These are phyloP conservation scores for Cydonia oblonga DNA, from an alignment of 331 rosid species.

Conservation along the genomic window DNA sequence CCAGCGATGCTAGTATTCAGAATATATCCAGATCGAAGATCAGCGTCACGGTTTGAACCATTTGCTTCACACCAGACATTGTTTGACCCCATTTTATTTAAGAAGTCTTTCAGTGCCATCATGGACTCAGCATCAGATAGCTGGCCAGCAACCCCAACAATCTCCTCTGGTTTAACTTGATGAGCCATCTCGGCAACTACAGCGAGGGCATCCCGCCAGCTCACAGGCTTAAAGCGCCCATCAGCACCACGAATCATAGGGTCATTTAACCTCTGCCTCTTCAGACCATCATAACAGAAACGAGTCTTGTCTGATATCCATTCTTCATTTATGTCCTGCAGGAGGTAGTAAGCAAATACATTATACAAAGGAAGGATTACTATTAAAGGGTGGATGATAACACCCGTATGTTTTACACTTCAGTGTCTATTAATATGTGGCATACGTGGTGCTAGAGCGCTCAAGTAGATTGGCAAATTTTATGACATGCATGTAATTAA, in stretches of 20 bases:
- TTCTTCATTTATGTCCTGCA: slow-evolving; percentile 95
- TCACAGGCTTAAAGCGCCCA: slow-evolving; percentile 84
- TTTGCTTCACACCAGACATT: slow-evolving; percentile 92
- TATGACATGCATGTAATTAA: not conserved
- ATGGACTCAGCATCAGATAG: slow-evolving; percentile 96
- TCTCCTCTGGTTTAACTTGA: slow-evolving; percentile 69
- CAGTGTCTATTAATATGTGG: not conserved
- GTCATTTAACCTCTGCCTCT: slow-evolving; percentile 96
- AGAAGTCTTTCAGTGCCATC: slow-evolving; percentile 88
- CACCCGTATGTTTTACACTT: not conserved
- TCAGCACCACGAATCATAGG: slow-evolving; percentile 95
- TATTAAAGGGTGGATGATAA: not conserved
- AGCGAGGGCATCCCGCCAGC: slow-evolving; percentile 93
- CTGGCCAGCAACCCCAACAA: slow-evolving; percentile 84
- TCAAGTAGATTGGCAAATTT: not conserved
- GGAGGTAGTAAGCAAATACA: slow-evolving; percentile 10
- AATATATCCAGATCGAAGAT: slow-evolving; percentile 83
- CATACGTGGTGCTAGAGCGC: not conserved
- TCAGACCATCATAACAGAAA: slow-evolving; percentile 92
- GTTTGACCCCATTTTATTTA: slow-evolving; percentile 83
- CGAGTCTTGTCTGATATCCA: slow-evolving; percentile 99
- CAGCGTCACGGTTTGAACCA: slow-evolving; percentile 54
- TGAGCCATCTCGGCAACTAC: slow-evolving; percentile 71
- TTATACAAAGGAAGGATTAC: not conserved
- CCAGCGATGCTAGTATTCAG: slow-evolving; percentile 80